A percentile compares a stretch with the other conserved stretches of the same genome.
Conservation (phyloP, 208 protist genomes). For the Acanthamoeba castellanii region DNA sequence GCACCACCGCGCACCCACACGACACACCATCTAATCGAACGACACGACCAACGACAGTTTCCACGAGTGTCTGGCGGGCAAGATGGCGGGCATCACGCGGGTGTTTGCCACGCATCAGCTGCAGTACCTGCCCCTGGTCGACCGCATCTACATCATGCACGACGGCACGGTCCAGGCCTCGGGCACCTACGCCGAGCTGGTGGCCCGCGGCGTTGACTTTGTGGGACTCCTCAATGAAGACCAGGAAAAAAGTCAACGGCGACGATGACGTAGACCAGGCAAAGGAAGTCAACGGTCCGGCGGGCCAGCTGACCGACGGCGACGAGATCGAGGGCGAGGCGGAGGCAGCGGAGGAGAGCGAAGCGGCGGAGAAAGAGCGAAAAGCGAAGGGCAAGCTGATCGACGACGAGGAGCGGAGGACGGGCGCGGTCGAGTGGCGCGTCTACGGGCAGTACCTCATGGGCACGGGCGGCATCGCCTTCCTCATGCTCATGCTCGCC, state of each 20-base stretch:
- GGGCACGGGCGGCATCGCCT: background rate
- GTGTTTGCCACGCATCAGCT: slow-evolving; percentile 95
- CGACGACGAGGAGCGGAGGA: slow-evolving; percentile 73
- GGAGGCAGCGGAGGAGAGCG: background rate
- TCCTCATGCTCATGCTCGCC: slow-evolving; percentile 15
- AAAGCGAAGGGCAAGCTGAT: slow-evolving; percentile 78
- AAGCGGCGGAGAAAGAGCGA: slow-evolving; percentile 17
- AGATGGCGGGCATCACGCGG: slow-evolving; percentile 90
- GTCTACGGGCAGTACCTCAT: slow-evolving; percentile 75
- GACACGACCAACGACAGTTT: background rate
- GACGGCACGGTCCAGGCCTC: background rate
- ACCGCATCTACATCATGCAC: slow-evolving; percentile 85
- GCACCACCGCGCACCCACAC: too few species aligned
- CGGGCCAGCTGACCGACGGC: too few species aligned
- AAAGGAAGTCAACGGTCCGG: background rate
- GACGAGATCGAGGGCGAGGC: background rate
- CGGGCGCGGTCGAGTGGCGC: slow-evolving; percentile 72
- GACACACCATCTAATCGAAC: slow-evolving; percentile 15
- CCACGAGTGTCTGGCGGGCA: slow-evolving; percentile 77
- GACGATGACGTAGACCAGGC: background rate
- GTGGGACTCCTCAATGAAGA: background rate
- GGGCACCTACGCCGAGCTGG: slow-evolving; percentile 48
- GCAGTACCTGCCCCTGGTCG: slow-evolving; percentile 90
- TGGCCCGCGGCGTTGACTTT: slow-evolving; percentile 65
- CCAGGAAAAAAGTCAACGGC: background rate